These are phyloP conservation scores for Nicotiana benthamiana DNA, from an alignment of 257 asterid species.

Conservation along the genomic window DNA sequence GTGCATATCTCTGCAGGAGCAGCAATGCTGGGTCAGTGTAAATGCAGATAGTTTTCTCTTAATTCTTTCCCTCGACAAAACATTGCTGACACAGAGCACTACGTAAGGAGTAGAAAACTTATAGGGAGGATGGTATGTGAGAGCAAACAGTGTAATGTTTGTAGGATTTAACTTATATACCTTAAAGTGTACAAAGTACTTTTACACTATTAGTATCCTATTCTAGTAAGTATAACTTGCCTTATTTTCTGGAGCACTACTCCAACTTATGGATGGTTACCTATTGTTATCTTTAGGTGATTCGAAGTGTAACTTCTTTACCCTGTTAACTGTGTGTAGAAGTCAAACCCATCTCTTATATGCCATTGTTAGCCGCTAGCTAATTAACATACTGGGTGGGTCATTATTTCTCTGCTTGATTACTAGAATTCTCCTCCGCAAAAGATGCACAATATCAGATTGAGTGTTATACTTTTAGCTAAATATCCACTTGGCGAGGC, in stretches of 20 bases:
- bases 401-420: neutral
- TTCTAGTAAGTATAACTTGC: neutral
- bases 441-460: neutral
- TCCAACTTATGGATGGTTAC: neutral
- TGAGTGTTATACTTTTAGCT: neutral
- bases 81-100: neutral
- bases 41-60: neutral
- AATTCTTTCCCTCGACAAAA: neutral
- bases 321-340: too few relatives aligned
- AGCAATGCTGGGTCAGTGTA: neutral
- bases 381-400: neutral
- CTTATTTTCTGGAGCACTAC: neutral
- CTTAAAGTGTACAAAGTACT: neutral
- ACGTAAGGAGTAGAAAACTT: neutral
- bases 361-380: neutral
- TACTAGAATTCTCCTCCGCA: neutral
- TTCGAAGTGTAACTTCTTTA: too few relatives aligned
- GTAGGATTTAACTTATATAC: neutral
- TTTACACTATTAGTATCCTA: neutral
- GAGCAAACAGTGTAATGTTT: neutral
- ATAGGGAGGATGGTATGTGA: neutral
- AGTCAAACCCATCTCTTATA: neutral
- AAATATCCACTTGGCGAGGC: neutral
- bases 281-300: neutral
- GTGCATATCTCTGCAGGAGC: neutral